Base-by-base conservation (phyloP, 192 early-diverging fungal species). In the Coemansia sp. region DNA sequence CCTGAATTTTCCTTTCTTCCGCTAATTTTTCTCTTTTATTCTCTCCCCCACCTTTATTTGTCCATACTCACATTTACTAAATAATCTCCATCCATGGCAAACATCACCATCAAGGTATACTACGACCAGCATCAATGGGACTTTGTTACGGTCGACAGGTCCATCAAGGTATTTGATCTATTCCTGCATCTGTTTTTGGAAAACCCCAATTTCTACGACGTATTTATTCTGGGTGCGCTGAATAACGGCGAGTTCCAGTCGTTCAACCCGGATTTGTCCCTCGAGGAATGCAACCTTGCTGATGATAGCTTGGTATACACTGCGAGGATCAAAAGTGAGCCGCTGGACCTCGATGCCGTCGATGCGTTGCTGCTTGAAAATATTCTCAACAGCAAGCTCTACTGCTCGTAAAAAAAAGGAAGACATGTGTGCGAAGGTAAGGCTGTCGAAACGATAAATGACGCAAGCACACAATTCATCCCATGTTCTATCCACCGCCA, bases 81-180 rank as follows among this genome's bases (percentile, higher is more conserved):
- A 16, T 39, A 16, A 3, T 39, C n/a, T n/a, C n/a, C n/a, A 13
- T 32, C 30, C 47, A 51, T 62, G 60, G 11, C 60, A 51, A 51
- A 27, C 23, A 62, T 62, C 8, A 54, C 60, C 4, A 62, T 54
- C 25, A 62, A 62, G 10, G 52, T 62, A 28, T 30, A 47, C 42
- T 58, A 58, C 42, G 57, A 58, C 57, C 36, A 58, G 39, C 42
- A 46, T 11, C 57, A 58, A 20, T 58, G 57, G 57, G 57, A 58
- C 22, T 58, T 58, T 47, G 57, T 58, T 1, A 58, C 57, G 2
- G 22, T 58, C 28, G 57, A 58, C 39, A 35, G 46, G 19, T 14
- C 36, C 13, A 11, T 23, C 1, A 46, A 58, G 18, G 57, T 58
- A 28, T 25, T 42, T 20, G 57, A 58, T 28, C 25, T 58, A 14